Percentiles rank a stretch among this genome's conserved stretches.
Evolutionary conservation across 345 rosid species (phyloP).

Genomic region (Camelina sativa): DNA sequence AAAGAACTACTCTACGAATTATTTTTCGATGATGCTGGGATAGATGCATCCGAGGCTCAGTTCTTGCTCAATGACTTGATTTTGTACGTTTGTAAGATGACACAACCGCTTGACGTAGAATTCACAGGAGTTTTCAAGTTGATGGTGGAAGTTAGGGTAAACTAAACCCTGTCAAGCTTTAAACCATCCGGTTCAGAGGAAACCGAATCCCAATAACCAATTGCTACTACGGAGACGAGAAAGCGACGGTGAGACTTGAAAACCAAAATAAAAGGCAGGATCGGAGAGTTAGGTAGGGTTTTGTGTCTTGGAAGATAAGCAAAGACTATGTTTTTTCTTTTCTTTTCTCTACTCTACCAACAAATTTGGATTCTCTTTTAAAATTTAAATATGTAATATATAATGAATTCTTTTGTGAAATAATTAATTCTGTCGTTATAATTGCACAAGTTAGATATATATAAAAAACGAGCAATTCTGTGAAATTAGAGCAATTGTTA

Average conservation of each 20-base stretch:
- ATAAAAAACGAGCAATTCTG: neutral
- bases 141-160: slow-evolving; percentile 19
- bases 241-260: neutral
- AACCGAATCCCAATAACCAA: slow-evolving; percentile 2
- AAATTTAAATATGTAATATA: neutral
- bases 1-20: slow-evolving; percentile 27
- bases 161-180: neutral
- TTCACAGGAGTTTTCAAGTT: slow-evolving; percentile 37
- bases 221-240: neutral
- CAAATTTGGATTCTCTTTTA: neutral
- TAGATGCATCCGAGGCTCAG: slow-evolving; percentile 7
- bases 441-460: neutral
- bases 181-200: slow-evolving; percentile 11
- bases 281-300: neutral
- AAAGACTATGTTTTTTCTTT: neutral
- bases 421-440: neutral
- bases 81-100: neutral
- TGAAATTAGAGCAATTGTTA: neutral
- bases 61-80: slow-evolving; percentile 9
- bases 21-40: slow-evolving; percentile 15
- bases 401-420: neutral
- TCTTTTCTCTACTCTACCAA: neutral
- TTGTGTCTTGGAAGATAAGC: slow-evolving; percentile 4
- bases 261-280: neutral
- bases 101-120: neutral